A percentile compares a stretch with the other conserved stretches of the same genome.
phyloP scores from a whole-genome alignment of 2,329 filamentous ascomycete genomes.

The Chalaropsis thielavioides region DNA sequence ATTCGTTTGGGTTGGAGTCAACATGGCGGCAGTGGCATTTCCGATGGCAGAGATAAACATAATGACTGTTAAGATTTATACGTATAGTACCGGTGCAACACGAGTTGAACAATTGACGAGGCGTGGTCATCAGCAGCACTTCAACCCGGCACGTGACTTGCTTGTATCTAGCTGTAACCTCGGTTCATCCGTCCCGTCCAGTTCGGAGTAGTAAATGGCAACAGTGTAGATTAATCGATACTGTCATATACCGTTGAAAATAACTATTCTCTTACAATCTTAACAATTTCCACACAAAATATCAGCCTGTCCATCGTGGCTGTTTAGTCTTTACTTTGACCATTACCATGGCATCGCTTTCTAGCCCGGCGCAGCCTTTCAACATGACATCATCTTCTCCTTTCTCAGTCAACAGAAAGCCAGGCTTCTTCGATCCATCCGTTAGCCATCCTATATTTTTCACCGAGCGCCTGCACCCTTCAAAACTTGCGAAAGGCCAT shows the following conservation, averaged over 20 bases:
- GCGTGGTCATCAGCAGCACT: too few relatives aligned
- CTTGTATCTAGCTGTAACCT: not conserved
- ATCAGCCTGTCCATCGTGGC: not conserved
- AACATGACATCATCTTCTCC: not conserved
- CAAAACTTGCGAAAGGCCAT: not conserved
- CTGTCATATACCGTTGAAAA: not conserved
- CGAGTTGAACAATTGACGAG: too few relatives aligned
- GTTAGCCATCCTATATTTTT: conserved; percentile 15
- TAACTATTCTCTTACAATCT: not conserved
- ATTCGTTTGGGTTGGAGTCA: not conserved
- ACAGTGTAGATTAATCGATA: too few relatives aligned
- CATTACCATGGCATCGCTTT: not conserved
- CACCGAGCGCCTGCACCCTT: conserved; percentile 5
- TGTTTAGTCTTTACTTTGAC: not conserved
- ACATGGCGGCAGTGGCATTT: not conserved
- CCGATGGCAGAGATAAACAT: too few relatives aligned
- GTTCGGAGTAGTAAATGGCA: too few relatives aligned
- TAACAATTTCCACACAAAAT: not conserved
- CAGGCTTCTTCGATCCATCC: conserved; percentile 10
- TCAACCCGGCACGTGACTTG: too few relatives aligned
- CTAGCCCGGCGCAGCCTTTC: not conserved
- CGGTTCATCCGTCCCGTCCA: too few relatives aligned
- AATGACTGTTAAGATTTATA: too few relatives aligned
- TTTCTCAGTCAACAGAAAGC: not conserved
- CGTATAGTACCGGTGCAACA: too few relatives aligned